Evolutionary conservation across 441 rosid species (phyloP).

Genomic region (Gossypium lobatum): DNA sequence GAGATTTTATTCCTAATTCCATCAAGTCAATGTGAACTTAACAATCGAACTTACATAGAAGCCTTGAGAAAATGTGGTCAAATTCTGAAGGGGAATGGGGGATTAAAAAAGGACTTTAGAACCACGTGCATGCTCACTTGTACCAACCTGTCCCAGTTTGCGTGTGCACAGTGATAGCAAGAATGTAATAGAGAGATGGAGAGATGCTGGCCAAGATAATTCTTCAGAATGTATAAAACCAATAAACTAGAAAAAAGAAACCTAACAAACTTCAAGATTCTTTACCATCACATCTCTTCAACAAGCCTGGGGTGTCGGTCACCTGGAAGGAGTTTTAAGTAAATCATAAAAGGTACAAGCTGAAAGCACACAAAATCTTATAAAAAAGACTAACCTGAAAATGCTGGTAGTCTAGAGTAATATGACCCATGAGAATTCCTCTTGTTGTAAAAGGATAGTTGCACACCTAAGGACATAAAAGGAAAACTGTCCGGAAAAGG

Average conservation of each 20-base stretch:
- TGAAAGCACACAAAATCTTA: not conserved
- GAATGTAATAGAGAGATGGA: not conserved
- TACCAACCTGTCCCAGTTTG: not conserved
- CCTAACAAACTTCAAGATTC: not conserved
- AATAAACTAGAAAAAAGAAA: not conserved
- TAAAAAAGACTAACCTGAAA: conserved; percentile 58
- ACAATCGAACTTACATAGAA: not conserved
- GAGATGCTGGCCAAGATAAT: not conserved
- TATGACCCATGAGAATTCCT: conserved; percentile 96
- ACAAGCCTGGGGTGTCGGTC: conserved; percentile 94
- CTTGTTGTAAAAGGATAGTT: conserved; percentile 96
- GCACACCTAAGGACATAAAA: conserved; percentile 67
- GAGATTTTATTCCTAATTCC: not conserved
- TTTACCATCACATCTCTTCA: conserved; percentile 80
- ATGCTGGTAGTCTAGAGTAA: conserved; percentile 51
- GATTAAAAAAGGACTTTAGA: not conserved
- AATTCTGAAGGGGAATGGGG: not conserved
- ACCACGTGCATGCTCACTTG: not conserved
- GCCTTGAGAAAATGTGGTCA: not conserved
- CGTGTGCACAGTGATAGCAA: not conserved
- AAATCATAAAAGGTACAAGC: conserved; percentile 12
- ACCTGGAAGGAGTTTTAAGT: conserved; percentile 43
- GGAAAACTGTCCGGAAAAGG: conserved; percentile 8
- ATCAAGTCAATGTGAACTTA: not conserved
- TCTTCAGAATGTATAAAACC: not conserved